Evolutionary conservation across 176 grass and related monocot genomes (phyloP), one percentile per base, ranked within the genome.

Genomic region (Calamus simplicifolius): DNA sequence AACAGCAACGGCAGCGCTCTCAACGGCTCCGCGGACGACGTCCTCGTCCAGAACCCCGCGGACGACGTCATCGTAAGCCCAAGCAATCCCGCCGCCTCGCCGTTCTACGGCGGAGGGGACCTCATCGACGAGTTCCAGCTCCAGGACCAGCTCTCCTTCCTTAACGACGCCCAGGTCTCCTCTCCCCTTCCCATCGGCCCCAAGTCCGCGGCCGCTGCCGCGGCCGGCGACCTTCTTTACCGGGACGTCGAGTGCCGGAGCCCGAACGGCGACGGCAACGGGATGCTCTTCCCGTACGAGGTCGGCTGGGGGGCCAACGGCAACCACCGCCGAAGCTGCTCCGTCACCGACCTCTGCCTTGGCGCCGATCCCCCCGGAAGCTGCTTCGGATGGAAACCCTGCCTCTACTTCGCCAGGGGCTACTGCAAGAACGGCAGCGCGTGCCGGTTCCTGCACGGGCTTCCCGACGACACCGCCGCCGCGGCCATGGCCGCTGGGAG

Each of bases 351-450:
- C 63, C 57, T 75, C 69, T 81, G 77, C 80, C 76, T 95, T 48
- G 69, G 79, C 1, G 86, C 78, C 0, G 69, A 43, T 2, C 35
- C 35, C 35, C 10, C 51, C 19, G 50, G 57, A 0, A 66, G 54
- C 4, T 69, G 72, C 1, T 67, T 90, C 49, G 91, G 83, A 3
- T 87, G 83, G 83, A 86, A 87, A 71, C 86, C 86, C 5, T 96
- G 91, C 66, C 86, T 90, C 19, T 90, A 96, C 72, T 96, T 81
- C 52, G 80, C 91, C 0, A 82, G 91, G 48, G 91, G 91, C 0
- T 96, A 80, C 81, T 96, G 91, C 78, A 96, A 96, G 71, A 96
- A 96, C 64, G 91, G 91, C 17, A 77, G 77, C 63, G 76, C 62
- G 52, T 96, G 91, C 56, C 55, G 80, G 31, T 96, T 96, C 67